These are phyloP conservation scores for Termitomyces sp. DNA, from an alignment of 768 basidiomycete species.

Conservation along the genomic window DNA sequence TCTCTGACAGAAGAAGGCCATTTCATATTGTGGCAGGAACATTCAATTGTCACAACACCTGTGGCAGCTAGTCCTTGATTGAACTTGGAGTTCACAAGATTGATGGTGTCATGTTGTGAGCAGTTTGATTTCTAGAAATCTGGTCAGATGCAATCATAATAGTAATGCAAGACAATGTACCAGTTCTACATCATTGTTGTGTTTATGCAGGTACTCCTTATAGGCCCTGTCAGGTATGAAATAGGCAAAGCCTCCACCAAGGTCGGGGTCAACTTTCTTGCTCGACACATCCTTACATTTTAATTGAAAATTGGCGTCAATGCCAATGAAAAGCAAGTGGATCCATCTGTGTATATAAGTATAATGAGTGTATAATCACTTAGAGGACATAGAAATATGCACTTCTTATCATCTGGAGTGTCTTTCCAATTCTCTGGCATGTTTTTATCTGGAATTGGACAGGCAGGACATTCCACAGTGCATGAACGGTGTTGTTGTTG, in stretches of 20 bases:
- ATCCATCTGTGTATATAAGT: not conserved
- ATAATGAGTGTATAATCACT: not conserved
- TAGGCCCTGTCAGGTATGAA: not conserved
- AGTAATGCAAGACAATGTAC: too few relatives aligned
- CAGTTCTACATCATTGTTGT: too few relatives aligned
- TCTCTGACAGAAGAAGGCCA: not conserved
- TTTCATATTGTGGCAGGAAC: not conserved
- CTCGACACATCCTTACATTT: not conserved
- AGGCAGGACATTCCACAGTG: not conserved
- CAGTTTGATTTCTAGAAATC: not conserved
- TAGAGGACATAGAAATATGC: not conserved
- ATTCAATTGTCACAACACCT: not conserved
- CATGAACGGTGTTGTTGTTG: not conserved
- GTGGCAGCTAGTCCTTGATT: not conserved
- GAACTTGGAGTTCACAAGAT: not conserved
- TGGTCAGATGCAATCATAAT: too few relatives aligned
- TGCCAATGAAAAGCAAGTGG: not conserved
- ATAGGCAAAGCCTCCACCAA: not conserved
- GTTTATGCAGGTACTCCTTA: not conserved
- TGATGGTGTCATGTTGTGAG: not conserved
- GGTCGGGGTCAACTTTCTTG: not conserved
- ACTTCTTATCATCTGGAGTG: not conserved
- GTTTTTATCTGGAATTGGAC: not conserved
- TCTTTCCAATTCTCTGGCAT: not conserved
- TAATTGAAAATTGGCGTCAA: not conserved